phyloP scores from a whole-genome alignment of 2,329 filamentous ascomycete species.

The Rhexocercosporidium sp. region DNA sequence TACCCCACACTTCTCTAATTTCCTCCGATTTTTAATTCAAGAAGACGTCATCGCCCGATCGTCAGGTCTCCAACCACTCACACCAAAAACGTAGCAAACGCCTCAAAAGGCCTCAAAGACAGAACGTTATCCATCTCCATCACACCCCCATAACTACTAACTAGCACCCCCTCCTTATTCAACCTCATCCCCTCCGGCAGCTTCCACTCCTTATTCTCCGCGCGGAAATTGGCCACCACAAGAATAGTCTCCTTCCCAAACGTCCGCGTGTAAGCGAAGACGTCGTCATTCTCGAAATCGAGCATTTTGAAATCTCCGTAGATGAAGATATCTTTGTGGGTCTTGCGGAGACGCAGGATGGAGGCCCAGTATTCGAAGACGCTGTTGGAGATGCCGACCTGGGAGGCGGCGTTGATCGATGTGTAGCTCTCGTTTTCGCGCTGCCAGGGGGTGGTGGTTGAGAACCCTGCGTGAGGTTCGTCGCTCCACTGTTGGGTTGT shows the following conservation, averaged over 20 bases:
- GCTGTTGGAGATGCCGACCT: slow-evolving; percentile 54
- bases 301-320: slow-evolving; percentile 68
- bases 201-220: slow-evolving; percentile 27
- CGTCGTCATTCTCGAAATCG: slow-evolving; percentile 54
- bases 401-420: slow-evolving; percentile 65
- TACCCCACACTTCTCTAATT: neutral
- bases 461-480: slow-evolving; percentile 68
- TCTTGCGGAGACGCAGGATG: slow-evolving; percentile 64
- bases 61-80: neutral
- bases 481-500: slow-evolving; percentile 59
- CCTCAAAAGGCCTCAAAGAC: slow-evolving; percentile 16
- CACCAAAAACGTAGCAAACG: slow-evolving; percentile 10
- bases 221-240: slow-evolving; percentile 33
- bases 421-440: slow-evolving; percentile 66
- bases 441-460: slow-evolving; percentile 69
- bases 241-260: slow-evolving; percentile 27
- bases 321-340: slow-evolving; percentile 65
- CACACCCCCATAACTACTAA: slow-evolving; percentile 12
- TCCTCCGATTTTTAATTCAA: neutral
- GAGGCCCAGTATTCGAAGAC: slow-evolving; percentile 66
- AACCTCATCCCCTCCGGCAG: slow-evolving; percentile 16
- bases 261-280: slow-evolving; percentile 57
- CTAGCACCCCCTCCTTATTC: neutral
- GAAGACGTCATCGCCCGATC: too few relatives aligned
- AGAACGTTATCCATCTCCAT: slow-evolving; percentile 5